A percentile compares a stretch with the other conserved stretches of the same genome.
phyloP scores from a whole-genome alignment of 139 green algal species.

The Astrephomene gubernaculifera region DNA sequence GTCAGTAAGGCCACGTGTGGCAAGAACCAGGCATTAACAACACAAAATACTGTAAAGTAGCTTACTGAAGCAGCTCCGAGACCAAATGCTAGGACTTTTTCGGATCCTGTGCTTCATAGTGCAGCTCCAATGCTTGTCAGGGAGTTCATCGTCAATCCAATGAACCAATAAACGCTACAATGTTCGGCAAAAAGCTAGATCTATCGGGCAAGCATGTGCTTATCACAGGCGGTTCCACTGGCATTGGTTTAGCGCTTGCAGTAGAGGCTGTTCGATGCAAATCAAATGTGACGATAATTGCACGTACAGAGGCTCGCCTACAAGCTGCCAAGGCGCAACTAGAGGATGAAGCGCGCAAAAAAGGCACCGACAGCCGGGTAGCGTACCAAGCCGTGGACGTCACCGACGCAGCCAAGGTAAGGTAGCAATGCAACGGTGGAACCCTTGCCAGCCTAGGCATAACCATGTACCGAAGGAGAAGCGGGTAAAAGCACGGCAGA shows the following conservation, averaged over 20 bases:
- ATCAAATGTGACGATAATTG: slow-evolving; percentile 16
- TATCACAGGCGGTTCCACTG: slow-evolving; percentile 84
- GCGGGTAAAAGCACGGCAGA: too few relatives aligned
- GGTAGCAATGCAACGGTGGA: background rate
- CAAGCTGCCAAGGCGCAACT: slow-evolving; percentile 30
- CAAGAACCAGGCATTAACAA: too few relatives aligned
- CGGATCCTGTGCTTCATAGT: too few relatives aligned
- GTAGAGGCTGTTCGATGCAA: slow-evolving; percentile 42
- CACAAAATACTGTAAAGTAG: too few relatives aligned
- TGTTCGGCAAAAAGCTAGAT: slow-evolving; percentile 30
- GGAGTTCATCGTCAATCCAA: too few relatives aligned
- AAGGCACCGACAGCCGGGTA: background rate
- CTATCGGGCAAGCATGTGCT: slow-evolving; percentile 78
- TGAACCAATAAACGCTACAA: too few relatives aligned
- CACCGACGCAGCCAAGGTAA: slow-evolving; percentile 36
- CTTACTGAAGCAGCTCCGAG: too few relatives aligned
- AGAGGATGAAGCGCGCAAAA: background rate
- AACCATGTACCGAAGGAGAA: too few relatives aligned
- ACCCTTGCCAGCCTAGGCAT: too few relatives aligned
- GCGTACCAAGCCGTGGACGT: slow-evolving; percentile 35
- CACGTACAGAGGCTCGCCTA: slow-evolving; percentile 4
- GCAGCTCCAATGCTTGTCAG: too few relatives aligned
- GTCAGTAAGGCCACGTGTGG: too few relatives aligned
- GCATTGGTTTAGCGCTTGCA: slow-evolving; percentile 76
- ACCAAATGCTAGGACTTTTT: too few relatives aligned